These are phyloP conservation scores for Dorcoceras hygrometricum DNA, from an alignment of 257 asterid genomes.

Conservation along the genomic window DNA sequence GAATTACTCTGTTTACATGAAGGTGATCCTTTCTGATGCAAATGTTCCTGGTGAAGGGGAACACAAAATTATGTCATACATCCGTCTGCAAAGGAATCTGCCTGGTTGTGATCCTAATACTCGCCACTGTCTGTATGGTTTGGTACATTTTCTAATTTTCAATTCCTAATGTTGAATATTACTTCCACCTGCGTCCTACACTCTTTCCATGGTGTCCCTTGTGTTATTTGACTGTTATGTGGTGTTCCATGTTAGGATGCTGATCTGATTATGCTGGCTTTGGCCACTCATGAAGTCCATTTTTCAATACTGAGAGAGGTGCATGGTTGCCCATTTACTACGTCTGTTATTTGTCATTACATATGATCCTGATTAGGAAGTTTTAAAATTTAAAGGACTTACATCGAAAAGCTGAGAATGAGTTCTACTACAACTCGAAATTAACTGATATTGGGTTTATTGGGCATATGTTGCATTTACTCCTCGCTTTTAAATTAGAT, in stretches of 20 bases:
- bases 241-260: conserved; percentile 47
- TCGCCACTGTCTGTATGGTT: conserved; percentile 89
- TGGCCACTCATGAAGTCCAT: conserved; percentile 96
- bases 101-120: conserved; percentile 91
- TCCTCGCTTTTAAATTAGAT: conserved; percentile 21
- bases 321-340: conserved; percentile 3
- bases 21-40: conserved; percentile 96
- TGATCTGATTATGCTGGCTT: conserved; percentile 76
- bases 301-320: conserved; percentile 97
- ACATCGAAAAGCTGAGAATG: conserved; percentile 9
- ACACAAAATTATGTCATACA: conserved; percentile 91
- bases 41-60: conserved; percentile 99
- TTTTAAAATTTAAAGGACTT: conserved; percentile 6
- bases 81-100: conserved; percentile 88
- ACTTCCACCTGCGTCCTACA: conserved; percentile 6
- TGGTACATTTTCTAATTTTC: conserved; percentile 48
- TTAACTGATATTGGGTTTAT: conserved; percentile 3
- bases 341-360: not conserved
- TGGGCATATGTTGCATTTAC: conserved; percentile 7
- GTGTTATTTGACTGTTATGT: conserved; percentile 10
- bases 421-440: conserved; percentile 6
- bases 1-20: conserved; percentile 32
- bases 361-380: conserved; percentile 5
- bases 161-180: conserved; percentile 4
- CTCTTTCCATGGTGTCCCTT: not conserved